Evolutionary conservation across 108 stramenopile genomes (phyloP).

Genomic region (Craspedostauros australis): DNA sequence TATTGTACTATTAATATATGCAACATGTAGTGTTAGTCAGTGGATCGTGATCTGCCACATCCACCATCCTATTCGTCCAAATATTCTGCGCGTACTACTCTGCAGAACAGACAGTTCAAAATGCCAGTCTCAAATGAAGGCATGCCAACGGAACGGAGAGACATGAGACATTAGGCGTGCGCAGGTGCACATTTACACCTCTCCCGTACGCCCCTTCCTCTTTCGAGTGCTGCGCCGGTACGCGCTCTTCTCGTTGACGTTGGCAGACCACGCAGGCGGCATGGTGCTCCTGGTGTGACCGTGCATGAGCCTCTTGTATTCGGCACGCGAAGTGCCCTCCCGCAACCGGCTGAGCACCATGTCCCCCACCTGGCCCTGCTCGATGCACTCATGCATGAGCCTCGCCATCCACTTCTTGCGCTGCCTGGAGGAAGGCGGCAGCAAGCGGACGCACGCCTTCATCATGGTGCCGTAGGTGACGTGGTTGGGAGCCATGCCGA

Average conservation of each 20-base stretch:
- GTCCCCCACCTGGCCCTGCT: conserved; percentile 55
- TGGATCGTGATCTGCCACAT: too few species aligned
- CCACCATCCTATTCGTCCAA: too few species aligned
- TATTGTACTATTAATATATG: too few species aligned
- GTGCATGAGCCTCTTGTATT: conserved; percentile 42
- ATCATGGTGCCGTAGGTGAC: conserved; percentile 81
- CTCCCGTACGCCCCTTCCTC: too few species aligned
- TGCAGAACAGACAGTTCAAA: too few species aligned
- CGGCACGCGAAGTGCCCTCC: conserved; percentile 33
- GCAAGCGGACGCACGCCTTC: conserved; percentile 51
- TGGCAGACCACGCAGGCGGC: conserved; percentile 52
- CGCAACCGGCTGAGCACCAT: conserved; percentile 53
- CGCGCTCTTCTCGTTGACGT: conserved; percentile 24
- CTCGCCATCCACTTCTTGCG: conserved; percentile 30
- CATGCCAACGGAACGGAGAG: too few species aligned
- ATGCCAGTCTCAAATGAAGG: too few species aligned
- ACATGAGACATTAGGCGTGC: too few species aligned
- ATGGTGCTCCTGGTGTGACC: conserved; percentile 33
- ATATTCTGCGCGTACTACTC: too few species aligned
- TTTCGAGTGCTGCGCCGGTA: too few species aligned
- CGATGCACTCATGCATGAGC: conserved; percentile 35
- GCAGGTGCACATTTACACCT: too few species aligned
- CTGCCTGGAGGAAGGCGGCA: conserved; percentile 16
- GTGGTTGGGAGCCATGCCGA: conserved; percentile 50
- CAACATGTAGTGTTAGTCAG: too few species aligned